phyloP scores from a whole-genome alignment of 169 alveolate genomes.

The Plasmodium chabaudi region DNA sequence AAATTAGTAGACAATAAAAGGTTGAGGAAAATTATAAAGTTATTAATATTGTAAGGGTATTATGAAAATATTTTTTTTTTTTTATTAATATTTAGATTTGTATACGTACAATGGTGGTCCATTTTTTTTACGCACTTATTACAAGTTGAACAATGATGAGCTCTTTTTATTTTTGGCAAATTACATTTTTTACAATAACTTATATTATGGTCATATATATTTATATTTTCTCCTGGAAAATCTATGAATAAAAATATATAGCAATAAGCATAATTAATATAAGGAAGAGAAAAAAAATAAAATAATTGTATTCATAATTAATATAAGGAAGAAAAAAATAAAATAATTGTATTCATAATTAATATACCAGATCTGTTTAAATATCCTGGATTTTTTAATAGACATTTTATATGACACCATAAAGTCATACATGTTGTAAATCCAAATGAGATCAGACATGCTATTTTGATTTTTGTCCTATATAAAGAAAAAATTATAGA shows the following conservation, averaged over 20 bases:
- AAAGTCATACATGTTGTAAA: conserved; percentile 39
- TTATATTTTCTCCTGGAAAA: conserved; percentile 1
- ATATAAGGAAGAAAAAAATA: neutral
- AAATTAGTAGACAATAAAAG: neutral
- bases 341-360: neutral
- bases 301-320: neutral
- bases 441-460: conserved; percentile 32
- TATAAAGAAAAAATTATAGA: neutral
- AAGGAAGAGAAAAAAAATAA: conserved; percentile 1
- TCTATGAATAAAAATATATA: neutral
- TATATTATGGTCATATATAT: neutral
- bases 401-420: conserved; percentile 67
- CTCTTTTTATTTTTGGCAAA: conserved; percentile 76
- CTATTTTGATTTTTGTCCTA: conserved; percentile 31
- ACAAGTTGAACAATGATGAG: conserved; percentile 91
- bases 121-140: conserved; percentile 89
- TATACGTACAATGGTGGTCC: conserved; percentile 91
- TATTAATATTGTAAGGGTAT: neutral
- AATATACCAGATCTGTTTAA: conserved; percentile 13
- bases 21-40: neutral
- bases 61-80: neutral
- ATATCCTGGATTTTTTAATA: conserved; percentile 43
- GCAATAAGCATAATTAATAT: conserved; percentile 1
- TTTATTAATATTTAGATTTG: neutral
- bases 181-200: conserved; percentile 42